Base-by-base conservation (phyloP, 2,329 filamentous ascomycete species). In the Hypomyces perniciosus region DNA sequence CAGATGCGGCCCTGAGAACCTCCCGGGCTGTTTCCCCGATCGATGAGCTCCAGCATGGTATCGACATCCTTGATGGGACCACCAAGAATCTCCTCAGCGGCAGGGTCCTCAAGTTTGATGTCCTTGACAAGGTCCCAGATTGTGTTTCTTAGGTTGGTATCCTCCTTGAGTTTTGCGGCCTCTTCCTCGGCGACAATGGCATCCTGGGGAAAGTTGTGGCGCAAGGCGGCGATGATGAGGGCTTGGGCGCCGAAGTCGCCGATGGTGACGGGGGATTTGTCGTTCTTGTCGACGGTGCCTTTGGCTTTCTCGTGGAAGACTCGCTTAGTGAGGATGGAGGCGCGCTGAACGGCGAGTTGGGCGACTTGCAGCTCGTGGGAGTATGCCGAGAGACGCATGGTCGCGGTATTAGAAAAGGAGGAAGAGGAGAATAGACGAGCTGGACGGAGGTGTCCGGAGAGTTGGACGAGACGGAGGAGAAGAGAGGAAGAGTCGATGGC, bases 211-310 rank as follows among this genome's bases (percentile, higher is more conserved):
- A 99, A 99, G 71, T 87, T 89, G 71, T 88, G 82, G 70, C 85
- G 85, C 59, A 99, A 85, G 29, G 92, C 92, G 51, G 85, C 80
- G 65, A 97, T 96, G 71, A 99, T 96, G 58, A 99, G 82, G 31
- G 93, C 91, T 75, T 99, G 93, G 35, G 93, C 95, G 64, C 93
- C 93, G 69, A 96, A 97, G 74, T 99, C 93, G 68, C 92, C 93
- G 62, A 97, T 93, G 13, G 93, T 99, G 62, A 99, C 93, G 58
- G 93, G 93, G 8, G 91, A 96, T 67, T 89, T 90, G 77, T 99
- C 93, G 70, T 89, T 86, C 75, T 99, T 99, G 62, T 70, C 67
- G 46, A 96, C 79, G 42, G 93, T 96, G 61, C 92, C 92, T 74
- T 97, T 97, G 62, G 90, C 86, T 71, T 92, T 93, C 61, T 92